Evolutionary conservation across 2,329 filamentous ascomycete species (phyloP), one percentile per base, ranked within the genome.

Genomic region (Leptographium wingfieldii): DNA sequence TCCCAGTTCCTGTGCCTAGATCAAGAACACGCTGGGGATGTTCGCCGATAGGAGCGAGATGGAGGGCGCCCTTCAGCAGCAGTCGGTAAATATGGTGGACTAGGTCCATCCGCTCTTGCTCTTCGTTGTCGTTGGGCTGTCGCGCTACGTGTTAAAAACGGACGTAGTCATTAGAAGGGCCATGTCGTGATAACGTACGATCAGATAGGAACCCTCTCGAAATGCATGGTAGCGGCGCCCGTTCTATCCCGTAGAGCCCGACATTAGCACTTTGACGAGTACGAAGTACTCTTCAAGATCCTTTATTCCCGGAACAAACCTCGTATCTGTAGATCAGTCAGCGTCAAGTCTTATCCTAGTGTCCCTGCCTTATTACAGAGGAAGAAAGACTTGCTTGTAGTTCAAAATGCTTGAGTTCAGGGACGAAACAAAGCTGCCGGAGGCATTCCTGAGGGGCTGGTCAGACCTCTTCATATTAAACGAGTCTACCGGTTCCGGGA

Each of bases 1-100:
- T 82, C 51, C 78, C 78, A 43, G 79, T 80, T 62, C 80, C 78
- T 1, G 77, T 80, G 54, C 77, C 78, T 58, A 72, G 64, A 56
- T 72, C 70, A 16, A 72, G 65, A 0, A 72, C 65, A 63, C 75
- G 78, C 56, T 79, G 76, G 3, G 75, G 75, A 38, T 70, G 67
- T 22, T 72, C 65, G 31, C 71, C 72, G 27, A 80, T 71, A 3
- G 77, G 77, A 1, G 77, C 71, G 1, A 75, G 60, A 59, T 71
- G 74, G 22, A 77, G 67, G 29, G 71, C 70, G 35, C 74, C 76
- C 12, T 72, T 67, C 6, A 78, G 67, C 5, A 79, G 65, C 58
- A 82, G 74, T 54, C 77, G 75, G 52, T 80, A 71, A 61, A 78
- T 69, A 57, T 69, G 70, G 66, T 81, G 79, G 63, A 77, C 74